Evolutionary conservation across 805 yeast species (phyloP).

Genomic region (Priceomyces carsonii): DNA sequence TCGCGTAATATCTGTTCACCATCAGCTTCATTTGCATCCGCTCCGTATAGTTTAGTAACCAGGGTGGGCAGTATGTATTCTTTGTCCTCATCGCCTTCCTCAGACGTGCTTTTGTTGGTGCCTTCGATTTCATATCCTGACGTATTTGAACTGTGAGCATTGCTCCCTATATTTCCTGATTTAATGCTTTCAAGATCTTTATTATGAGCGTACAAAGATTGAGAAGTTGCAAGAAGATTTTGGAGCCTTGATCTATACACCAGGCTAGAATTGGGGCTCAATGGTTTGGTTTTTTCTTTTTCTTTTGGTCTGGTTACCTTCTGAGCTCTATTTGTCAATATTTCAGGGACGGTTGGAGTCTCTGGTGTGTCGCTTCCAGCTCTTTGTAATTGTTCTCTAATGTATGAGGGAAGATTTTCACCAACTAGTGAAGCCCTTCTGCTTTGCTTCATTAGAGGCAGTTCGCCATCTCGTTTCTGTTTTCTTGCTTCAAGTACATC

Average conservation of each 20-base stretch:
- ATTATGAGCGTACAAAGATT: constrained; percentile 31
- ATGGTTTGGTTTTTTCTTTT: too few relatives aligned
- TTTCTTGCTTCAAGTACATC: too few relatives aligned
- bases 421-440: constrained; percentile 38
- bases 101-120: constrained; percentile 12
- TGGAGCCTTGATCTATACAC: constrained; percentile 23
- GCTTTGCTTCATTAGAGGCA: neutral
- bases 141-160: constrained; percentile 7
- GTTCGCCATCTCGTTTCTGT: too few relatives aligned
- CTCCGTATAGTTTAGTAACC: constrained; percentile 30
- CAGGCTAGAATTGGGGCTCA: too few relatives aligned
- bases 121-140: constrained; percentile 10
- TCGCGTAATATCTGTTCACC: constrained; percentile 20
- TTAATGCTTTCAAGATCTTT: constrained; percentile 17
- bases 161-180: constrained; percentile 5
- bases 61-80: constrained; percentile 44
- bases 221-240: constrained; percentile 36
- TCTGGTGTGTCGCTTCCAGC: too few relatives aligned
- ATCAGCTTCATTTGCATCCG: constrained; percentile 21
- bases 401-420: constrained; percentile 36
- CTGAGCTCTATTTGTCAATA: too few relatives aligned
- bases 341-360: too few relatives aligned
- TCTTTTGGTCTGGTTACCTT: too few relatives aligned
- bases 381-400: constrained; percentile 23
- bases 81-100: constrained; percentile 27